phyloP scores from a whole-genome alignment of 176 grass and related monocot genomes.

The Aechmea fasciata region DNA sequence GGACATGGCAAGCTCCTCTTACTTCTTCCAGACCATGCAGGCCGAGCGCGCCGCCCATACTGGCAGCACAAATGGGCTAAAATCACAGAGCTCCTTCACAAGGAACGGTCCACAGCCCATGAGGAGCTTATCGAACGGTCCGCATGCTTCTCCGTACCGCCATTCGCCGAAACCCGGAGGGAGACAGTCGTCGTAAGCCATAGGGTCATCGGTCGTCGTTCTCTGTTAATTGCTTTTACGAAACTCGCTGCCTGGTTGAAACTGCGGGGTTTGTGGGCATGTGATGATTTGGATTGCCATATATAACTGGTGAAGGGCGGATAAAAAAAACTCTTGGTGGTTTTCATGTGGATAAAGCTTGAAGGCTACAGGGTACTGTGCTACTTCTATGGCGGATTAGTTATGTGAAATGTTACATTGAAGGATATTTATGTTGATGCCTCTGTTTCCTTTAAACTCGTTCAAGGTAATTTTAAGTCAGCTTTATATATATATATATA shows the following conservation, averaged over 20 bases:
- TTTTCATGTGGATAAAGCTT: not conserved
- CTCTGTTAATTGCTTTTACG: not conserved
- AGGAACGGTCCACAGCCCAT: slow-evolving; percentile 61
- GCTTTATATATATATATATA: not conserved
- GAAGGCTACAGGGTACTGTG: not conserved
- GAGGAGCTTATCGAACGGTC: slow-evolving; percentile 77
- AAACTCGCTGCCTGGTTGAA: slow-evolving; percentile 5
- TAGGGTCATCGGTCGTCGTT: not conserved
- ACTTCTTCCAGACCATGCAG: slow-evolving; percentile 89
- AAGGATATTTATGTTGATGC: not conserved
- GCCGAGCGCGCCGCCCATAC: slow-evolving; percentile 49
- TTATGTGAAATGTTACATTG: not conserved
- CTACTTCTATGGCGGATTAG: not conserved
- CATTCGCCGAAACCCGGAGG: slow-evolving; percentile 63
- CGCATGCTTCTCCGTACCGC: slow-evolving; percentile 65
- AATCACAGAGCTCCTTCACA: slow-evolving; percentile 46
- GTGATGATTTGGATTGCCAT: not conserved
- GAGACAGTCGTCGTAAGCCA: slow-evolving; percentile 16
- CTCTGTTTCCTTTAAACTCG: not conserved
- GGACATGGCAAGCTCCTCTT: slow-evolving; percentile 72
- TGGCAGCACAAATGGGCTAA: slow-evolving; percentile 57
- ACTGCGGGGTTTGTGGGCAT: slow-evolving; percentile 4
- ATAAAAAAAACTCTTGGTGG: not conserved
- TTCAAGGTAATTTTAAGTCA: not conserved
- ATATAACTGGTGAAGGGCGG: not conserved